Evolutionary conservation across 1,139 yeast genomes (phyloP), one percentile per base, ranked within the genome.

Genomic region (Candida gigantensis): DNA sequence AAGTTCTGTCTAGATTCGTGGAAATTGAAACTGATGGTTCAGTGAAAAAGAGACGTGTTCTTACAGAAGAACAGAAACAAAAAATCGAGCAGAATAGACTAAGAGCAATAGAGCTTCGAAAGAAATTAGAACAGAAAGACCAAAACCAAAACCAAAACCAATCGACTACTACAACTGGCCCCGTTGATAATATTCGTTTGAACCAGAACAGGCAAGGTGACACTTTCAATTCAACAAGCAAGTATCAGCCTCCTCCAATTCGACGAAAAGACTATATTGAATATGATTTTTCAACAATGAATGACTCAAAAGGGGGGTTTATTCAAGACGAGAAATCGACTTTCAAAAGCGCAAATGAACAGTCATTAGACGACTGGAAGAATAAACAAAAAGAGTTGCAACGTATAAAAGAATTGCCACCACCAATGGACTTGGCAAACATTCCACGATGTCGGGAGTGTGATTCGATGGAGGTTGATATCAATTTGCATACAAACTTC

Each of bases 381-480:
- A 79, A 74, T 33, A 77, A 79, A 45, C 84, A 84, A 52, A 53
- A 49, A 58, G 60, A 58, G 30, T 61, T 62, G 30, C 65, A 67
- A 35, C 45, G 68, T 4, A 67, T 74, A 2, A 63, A 71, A 39
- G 84, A 80, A 33, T 66, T 75, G 4, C 77, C 88, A 4, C 90
- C 89, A 1, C 90, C 90, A 0, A 57, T 73, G 36, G 95, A 89
- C 51, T 69, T 84, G 2, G 76, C 77, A 1, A 64, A 65, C 52
- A 92, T 87, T 0, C 92, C 95, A 2, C 79, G 77, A 50, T 92
- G 98, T 53, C 74, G 58, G 51, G 97, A 90, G 46, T 92, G 99
- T 57, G 70, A 72, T 2, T 80, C 84, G 14, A 61, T 83, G 3
- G 97, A 90, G 48, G 69, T 94, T 37, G 96, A 94, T 54, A 81